Conservation (phyloP, 2,329 filamentous ascomycete genomes). For the Penicillium corylophilum region DNA sequence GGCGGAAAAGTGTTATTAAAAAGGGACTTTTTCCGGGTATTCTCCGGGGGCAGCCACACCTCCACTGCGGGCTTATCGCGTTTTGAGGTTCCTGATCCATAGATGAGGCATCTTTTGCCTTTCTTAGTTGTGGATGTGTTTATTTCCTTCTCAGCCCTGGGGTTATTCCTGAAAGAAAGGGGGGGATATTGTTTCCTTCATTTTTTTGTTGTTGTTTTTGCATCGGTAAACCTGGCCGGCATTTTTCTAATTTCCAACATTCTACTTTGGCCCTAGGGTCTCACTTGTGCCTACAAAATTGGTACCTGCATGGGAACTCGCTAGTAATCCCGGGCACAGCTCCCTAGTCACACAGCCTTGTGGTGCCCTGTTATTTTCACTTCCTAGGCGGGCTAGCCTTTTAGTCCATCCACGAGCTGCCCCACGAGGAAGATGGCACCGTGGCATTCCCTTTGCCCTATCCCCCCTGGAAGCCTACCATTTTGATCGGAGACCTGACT, state of each 20-base stretch:
- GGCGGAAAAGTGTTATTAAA: not conserved
- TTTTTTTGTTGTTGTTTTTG: too few species aligned
- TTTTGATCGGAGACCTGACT: not conserved
- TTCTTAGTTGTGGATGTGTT: not conserved
- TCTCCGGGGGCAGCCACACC: not conserved
- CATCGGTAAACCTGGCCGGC: too few species aligned
- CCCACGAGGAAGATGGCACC: constrained; percentile 9
- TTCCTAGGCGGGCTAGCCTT: not conserved
- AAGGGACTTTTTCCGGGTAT: not conserved
- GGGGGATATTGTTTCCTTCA: too few species aligned
- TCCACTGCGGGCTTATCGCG: not conserved
- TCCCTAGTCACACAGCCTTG: not conserved
- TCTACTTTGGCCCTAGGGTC: not conserved
- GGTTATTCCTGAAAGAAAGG: too few species aligned
- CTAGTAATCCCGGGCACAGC: too few species aligned
- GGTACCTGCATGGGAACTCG: too few species aligned
- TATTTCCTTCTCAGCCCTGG: not conserved
- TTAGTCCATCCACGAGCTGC: constrained; percentile 7
- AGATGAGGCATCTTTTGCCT: too few species aligned
- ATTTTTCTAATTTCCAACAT: not conserved
- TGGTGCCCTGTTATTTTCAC: not conserved
- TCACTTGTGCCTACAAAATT: too few species aligned
- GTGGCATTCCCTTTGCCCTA: not conserved
- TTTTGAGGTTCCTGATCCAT: too few species aligned
- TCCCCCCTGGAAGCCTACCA: too few species aligned